Base-by-base conservation (phyloP, 177 flowering plant genomes). In the Vitis hybrid region DNA sequence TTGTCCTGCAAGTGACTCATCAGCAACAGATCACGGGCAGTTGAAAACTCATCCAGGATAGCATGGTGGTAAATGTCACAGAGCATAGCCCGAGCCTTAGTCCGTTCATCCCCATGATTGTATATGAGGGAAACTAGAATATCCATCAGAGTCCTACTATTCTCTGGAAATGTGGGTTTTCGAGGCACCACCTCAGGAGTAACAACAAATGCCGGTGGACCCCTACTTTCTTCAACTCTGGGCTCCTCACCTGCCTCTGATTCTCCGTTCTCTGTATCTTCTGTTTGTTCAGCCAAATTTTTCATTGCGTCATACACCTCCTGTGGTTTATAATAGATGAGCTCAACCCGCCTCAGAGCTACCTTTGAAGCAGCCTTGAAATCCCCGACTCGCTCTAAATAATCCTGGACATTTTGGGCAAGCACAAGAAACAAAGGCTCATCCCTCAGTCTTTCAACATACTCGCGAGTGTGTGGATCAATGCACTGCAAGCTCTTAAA, bases 1-100 rank as follows among this genome's bases (percentile, higher is more conserved):
- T 78, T 90, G 60, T 95, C 98, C 75, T 95, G 99, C 73, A 93
- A 74, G 76, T 95, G 99, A 82, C 99, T 95, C 99, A 95, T 95
- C 12, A 95, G 75, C 75, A 95, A 68, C 80, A 93, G 77, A 65
- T 95, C 99, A 45, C 98, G 91, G 7, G 99, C 70, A 65, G 77
- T 83, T 10, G 89, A 75, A 62, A 95, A 95, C 72, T 86, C 90
- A 67, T 95, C 93, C 69, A 80, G 53, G 55, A 91, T 81, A n/a
- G 99, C 98, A 83, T 93, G 98, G 73, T 95, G 98, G 56, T 95
- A 95, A 8, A 94, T 91, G 77, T 95, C 99, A 84, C 97, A 95
- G 3, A 93, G 89, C 98, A 91, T 90, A 22, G 99, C 98, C 62
- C 98, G 88, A 8, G 98, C 99, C 76, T 93, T 95, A 1, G 99